Percentiles rank a stretch among this genome's conserved stretches.
These are phyloP conservation scores for Sporisorium exsertum DNA, from an alignment of 1,284 basidiomycete species.

Conservation along the genomic window DNA sequence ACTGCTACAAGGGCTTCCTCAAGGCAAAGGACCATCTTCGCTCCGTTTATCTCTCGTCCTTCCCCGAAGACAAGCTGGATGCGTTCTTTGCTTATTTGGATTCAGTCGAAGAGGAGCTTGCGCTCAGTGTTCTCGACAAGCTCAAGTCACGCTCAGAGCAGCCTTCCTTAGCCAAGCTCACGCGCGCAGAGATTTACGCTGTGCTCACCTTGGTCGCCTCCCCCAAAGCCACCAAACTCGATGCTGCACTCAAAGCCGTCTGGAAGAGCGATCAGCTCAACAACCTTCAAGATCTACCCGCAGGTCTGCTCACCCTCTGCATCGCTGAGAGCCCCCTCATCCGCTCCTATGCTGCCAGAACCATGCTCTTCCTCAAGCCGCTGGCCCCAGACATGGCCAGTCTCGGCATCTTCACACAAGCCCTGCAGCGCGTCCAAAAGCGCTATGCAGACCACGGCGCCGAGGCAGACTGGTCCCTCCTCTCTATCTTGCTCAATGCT, in stretches of 20 bases:
- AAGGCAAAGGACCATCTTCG: constrained; percentile 41
- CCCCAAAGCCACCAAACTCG: constrained; percentile 28
- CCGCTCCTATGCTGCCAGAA: constrained; percentile 40
- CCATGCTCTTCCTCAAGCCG: constrained; percentile 45
- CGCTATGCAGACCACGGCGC: constrained; percentile 19
- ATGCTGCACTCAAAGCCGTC: constrained; percentile 26
- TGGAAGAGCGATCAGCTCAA: constrained; percentile 35
- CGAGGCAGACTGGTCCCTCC: constrained; percentile 38
- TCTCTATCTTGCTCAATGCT: constrained; percentile 43
- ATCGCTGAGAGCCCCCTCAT: constrained; percentile 40
- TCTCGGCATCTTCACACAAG: constrained; percentile 22
- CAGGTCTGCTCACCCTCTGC: constrained; percentile 41
- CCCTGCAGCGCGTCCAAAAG: constrained; percentile 14
- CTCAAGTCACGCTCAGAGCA: constrained; percentile 10
- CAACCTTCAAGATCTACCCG: constrained; percentile 45
- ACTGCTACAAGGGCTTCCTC: constrained; percentile 55
- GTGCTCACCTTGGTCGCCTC: constrained; percentile 46
- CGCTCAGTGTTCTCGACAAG: constrained; percentile 34
- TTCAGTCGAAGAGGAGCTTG: constrained; percentile 48
- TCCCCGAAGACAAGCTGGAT: constrained; percentile 41
- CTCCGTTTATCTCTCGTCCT: constrained; percentile 34
- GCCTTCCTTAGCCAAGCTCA: constrained; percentile 28
- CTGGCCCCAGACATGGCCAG: constrained; percentile 22
- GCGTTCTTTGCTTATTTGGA: constrained; percentile 52
- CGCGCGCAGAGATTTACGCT: constrained; percentile 44